Evolutionary conservation across 208 protist genomes (phyloP), one percentile per base, ranked within the genome.

Genomic region (Crithidia sp.): DNA sequence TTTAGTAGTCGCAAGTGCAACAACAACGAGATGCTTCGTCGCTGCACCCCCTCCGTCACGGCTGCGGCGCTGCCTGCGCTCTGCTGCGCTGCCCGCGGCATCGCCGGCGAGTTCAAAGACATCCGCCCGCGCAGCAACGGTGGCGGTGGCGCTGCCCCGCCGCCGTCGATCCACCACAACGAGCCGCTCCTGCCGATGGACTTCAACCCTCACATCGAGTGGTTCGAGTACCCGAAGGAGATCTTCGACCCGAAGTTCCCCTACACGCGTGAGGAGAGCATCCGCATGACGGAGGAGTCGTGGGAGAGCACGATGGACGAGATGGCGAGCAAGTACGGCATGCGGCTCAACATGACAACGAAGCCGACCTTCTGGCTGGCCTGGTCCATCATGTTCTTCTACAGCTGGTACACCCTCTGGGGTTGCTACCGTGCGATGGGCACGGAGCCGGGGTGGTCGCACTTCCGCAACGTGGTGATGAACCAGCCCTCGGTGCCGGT

Each of bases 201-300:
- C 84, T 95, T 96, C 77, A 96, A 95, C 74, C 92, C 92, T 5
- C 92, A 96, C 76, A 96, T 96, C 73, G 89, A 96, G 75, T 96
- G 89, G 89, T 96, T 94, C 72, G 92, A 96, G 76, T 96, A 93
- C 71, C 92, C 92, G 0, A 96, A 96, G 67, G 89, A 96, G 57
- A 85, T 96, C 44, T 96, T 95, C 54, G 87, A 95, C 66, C 90
- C 92, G 36, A 95, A 94, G 79, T 96, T 88, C 71, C 92, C 92
- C 7, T 96, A 95, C 84, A 96, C 92, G 3, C 89, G 90, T 47
- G 92, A 96, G 77, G 88, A 96, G 75, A 89, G 87, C 67, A 94
- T 96, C 67, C 92, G 92, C 71, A 93, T 94, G 87, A 94, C 88
- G 10, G 88, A 96, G 78, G 92, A 96, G 75, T 85, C 83, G 37